phyloP scores from a whole-genome alignment of 305 asterid genomes.

The Caryopteris hybrid region DNA sequence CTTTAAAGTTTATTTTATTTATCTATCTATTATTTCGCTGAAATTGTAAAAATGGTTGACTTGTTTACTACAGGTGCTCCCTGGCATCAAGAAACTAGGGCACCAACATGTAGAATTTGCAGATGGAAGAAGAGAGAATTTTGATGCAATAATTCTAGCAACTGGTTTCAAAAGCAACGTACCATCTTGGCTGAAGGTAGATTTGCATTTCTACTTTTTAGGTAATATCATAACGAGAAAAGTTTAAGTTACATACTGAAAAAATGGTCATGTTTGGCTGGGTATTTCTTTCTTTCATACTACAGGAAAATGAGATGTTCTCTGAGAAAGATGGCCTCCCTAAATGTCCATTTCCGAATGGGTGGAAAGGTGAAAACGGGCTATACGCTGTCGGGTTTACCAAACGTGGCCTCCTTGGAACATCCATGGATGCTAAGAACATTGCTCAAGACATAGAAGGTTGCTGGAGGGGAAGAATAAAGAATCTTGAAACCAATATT shows the following conservation, averaged over 20 bases:
- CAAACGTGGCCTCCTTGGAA: constrained; percentile 87
- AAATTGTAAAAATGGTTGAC: neutral
- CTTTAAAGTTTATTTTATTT: neutral
- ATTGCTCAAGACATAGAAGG: constrained; percentile 60
- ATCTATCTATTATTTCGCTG: neutral
- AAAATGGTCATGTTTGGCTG: neutral
- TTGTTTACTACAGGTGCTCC: constrained; percentile 36
- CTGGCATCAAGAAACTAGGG: constrained; percentile 45
- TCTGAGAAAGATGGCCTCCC: constrained; percentile 78
- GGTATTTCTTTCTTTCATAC: neutral
- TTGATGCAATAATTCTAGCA: constrained; percentile 78
- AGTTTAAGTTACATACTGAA: neutral
- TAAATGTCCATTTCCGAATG: constrained; percentile 70
- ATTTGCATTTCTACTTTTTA: neutral
- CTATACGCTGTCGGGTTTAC: constrained; percentile 92
- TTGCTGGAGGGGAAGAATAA: constrained; percentile 33
- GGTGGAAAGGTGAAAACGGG: constrained; percentile 89
- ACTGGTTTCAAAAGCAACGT: constrained; percentile 96
- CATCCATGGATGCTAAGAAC: constrained; percentile 80
- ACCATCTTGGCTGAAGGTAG: constrained; percentile 84
- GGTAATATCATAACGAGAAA: neutral
- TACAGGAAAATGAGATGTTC: constrained; percentile 70
- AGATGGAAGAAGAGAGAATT: constrained; percentile 53
- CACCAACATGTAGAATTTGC: constrained; percentile 50
- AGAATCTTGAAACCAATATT: constrained; percentile 18